These are phyloP conservation scores for Rutstroemia sp. DNA, from an alignment of 2,329 filamentous ascomycete species.

Conservation along the genomic window DNA sequence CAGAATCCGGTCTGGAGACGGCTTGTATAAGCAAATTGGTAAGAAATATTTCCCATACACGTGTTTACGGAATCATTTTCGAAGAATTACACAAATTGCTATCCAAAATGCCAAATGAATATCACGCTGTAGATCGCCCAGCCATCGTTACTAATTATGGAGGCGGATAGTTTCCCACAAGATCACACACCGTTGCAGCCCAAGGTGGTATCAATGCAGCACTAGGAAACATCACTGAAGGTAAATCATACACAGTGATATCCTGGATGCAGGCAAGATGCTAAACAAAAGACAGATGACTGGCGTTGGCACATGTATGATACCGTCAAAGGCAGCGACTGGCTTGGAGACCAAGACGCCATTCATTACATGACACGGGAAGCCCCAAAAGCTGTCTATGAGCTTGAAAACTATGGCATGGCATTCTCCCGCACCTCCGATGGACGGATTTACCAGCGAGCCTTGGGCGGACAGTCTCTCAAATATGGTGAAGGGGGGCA, in stretches of 20 bases:
- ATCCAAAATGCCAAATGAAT: too few species aligned
- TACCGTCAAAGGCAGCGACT: slow-evolving; percentile 50
- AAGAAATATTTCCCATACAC: background rate
- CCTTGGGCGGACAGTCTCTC: slow-evolving; percentile 95
- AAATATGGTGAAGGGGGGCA: slow-evolving; percentile 95
- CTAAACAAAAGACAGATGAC: slow-evolving; percentile 35
- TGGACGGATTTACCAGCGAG: slow-evolving; percentile 70
- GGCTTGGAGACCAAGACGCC: slow-evolving; percentile 52
- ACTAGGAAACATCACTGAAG: slow-evolving; percentile 59
- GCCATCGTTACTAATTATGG: background rate
- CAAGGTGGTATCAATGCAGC: slow-evolving; percentile 84
- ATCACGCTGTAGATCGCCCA: background rate
- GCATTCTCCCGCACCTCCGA: slow-evolving; percentile 42
- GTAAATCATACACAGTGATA: slow-evolving; percentile 19
- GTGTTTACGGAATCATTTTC: too few species aligned
- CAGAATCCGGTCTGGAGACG: slow-evolving; percentile 84
- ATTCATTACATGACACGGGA: slow-evolving; percentile 54
- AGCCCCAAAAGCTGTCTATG: slow-evolving; percentile 45
- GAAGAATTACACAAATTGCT: too few species aligned
- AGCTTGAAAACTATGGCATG: slow-evolving; percentile 48
- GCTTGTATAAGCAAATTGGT: slow-evolving; percentile 59
- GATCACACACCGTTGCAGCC: slow-evolving; percentile 76
- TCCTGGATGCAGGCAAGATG: background rate
- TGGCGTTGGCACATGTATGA: slow-evolving; percentile 56
- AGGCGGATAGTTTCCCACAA: slow-evolving; percentile 56